These are phyloP conservation scores for Fusarium avenaceum DNA, from an alignment of 2,329 filamentous ascomycete species.

Conservation along the genomic window DNA sequence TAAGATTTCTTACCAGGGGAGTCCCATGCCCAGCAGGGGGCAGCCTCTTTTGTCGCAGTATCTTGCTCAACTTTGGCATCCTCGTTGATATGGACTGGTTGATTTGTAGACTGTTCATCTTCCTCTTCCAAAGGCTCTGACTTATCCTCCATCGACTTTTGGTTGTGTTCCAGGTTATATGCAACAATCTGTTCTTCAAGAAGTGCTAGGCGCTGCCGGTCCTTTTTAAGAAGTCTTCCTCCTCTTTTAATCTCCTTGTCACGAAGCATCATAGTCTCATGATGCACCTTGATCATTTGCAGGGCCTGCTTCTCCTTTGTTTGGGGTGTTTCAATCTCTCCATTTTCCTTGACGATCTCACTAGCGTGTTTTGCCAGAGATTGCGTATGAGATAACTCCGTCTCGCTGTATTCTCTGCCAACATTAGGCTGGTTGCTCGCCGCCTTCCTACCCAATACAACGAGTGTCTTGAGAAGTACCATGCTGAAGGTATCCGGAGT, in stretches of 20 bases:
- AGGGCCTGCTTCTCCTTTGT: background rate
- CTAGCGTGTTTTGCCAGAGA: background rate
- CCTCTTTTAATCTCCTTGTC: background rate
- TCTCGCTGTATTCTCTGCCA: background rate
- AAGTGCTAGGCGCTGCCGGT: background rate
- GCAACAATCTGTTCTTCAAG: background rate
- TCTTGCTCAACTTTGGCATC: too few relatives aligned
- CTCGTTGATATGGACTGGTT: too few relatives aligned
- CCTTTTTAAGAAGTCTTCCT: background rate
- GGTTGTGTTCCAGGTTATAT: too few relatives aligned
- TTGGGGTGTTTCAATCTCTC: too few relatives aligned
- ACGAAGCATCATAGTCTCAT: background rate
- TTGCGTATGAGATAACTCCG: fast-evolving
- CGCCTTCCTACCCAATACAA: background rate
- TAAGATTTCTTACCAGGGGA: too few relatives aligned
- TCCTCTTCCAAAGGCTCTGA: too few relatives aligned
- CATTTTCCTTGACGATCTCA: background rate
- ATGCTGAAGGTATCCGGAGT: background rate
- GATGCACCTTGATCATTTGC: background rate
- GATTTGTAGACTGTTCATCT: too few relatives aligned
- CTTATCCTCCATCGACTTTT: too few relatives aligned
- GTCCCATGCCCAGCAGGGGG: too few relatives aligned
- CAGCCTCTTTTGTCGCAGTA: too few relatives aligned
- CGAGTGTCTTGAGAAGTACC: background rate
- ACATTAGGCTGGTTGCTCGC: background rate